These are phyloP conservation scores for Isatis tinctoria DNA, from an alignment of 345 rosid species.

Conservation along the genomic window DNA sequence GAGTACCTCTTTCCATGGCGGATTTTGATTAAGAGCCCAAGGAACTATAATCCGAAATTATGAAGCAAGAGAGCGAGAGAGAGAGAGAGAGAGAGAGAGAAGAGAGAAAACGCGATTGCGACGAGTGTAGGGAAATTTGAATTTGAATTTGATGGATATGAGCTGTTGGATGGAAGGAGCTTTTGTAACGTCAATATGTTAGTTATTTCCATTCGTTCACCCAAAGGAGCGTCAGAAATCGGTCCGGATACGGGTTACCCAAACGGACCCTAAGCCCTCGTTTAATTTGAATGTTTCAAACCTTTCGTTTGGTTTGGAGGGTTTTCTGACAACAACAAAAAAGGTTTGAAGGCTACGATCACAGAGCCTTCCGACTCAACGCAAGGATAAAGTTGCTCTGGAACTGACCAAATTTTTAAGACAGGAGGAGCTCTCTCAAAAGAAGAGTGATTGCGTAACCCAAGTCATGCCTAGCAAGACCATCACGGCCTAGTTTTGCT, in stretches of 20 bases:
- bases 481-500: not conserved
- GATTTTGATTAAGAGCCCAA: conserved; percentile 2
- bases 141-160: conserved; percentile 44
- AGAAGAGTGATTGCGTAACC: not conserved
- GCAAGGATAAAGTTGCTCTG: not conserved
- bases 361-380: not conserved
- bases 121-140: conserved; percentile 19
- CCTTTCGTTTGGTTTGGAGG: not conserved
- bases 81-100: no score
- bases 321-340: not conserved
- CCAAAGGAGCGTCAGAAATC: conserved; percentile 31
- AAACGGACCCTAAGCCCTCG: not conserved
- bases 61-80: not conserved
- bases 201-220: not conserved
- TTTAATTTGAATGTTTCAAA: not conserved
- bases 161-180: conserved; percentile 48
- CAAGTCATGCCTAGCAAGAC: not conserved
- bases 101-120: not conserved
- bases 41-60: not conserved
- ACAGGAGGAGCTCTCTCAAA: not conserved
- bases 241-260: not conserved
- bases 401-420: not conserved
- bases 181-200: conserved; percentile 54
- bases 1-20: conserved; percentile 35
- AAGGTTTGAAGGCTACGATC: not conserved